Evolutionary conservation across 139 green algal species (phyloP), one percentile per base, ranked within the genome.

Genomic region (Axilococcus clingmanii): DNA sequence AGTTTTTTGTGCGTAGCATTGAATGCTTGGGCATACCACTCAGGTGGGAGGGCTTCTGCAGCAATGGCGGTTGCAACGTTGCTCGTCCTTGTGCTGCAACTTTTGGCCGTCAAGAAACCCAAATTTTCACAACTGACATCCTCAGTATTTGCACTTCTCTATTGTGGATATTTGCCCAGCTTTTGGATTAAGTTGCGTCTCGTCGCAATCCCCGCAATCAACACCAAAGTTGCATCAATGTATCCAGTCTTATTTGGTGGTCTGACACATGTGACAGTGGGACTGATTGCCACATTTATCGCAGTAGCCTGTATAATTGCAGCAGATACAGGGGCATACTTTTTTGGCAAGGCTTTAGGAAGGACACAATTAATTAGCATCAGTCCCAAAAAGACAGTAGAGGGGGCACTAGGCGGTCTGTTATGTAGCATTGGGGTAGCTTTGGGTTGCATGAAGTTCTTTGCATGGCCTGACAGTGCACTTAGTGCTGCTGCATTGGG

Each of bases 341-440:
- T 91, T 53, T 75, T 77, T 14, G 84, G 87, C 45, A 88, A 85
- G 55, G 66, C 60, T 2, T 46, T 94, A 44, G 87, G 84, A 16
- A 44, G 73, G 31, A 92, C 79, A 17, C 74, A 83, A 59, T 71
- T 96, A 22, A 90, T 69, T 2, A 61, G 72, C 14, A 89, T 94
- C 53, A 84, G 67, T 61, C 88, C 88, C 28, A 95, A 95, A 61
- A 96, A 96, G 71, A 96, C 88, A 1, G 84, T 94, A 40, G 88
- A 96, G 65, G 88, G 88, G 1, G 86, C 88, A 1, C 30, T 81
- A 0, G 84, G 83, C 4, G 88, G 88, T 22, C 61, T 92, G 41
- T 40, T 73, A 12, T 77, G 45, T 46, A 77, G 65, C 29, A 63
- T 88, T 23, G 55, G 22, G 0, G 63, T 70, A 28, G 77, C 84